Evolutionary conservation across 805 yeast species (phyloP), one percentile per base, ranked within the genome.

Genomic region (Candida parachauliodes): DNA sequence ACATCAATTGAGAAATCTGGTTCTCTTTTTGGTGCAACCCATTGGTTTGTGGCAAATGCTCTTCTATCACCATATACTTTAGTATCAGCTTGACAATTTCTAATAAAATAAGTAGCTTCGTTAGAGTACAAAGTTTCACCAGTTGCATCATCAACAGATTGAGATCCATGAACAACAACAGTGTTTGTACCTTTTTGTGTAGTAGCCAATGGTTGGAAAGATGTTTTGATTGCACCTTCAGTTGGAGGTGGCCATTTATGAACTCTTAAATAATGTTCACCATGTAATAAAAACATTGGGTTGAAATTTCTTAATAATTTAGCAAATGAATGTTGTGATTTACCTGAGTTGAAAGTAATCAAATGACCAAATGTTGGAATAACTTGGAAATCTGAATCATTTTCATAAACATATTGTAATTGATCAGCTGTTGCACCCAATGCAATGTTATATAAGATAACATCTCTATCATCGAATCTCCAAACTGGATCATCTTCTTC

Each of bases 311-410:
- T 83, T 49, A 91, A 79, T 30, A 81, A 59, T 41, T 72, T 68
- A 43, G 74, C 66, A 57, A 83, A 76, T 24, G 83, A 72, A 39
- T 78, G 58, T 41, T 76, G 76, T 40, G 79, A 68, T 51, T 74
- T 66, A 34, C 70, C 74, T 33, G 80, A 75, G 47, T 75, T 72
- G 79, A 89, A 83, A 44, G 81, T 81, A 26, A 96, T 91, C 50
- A 91, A 79, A 36, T 88, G 95, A 41, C 95, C 96, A 62, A 83
- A 88, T 1, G 95, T 75, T 40, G 97, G 96, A 32, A 91, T 61
- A 5, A 83, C 91, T 55, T 86, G 88, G 70, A 91, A 91, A 48
- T 86, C 78, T 5, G 72, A 66, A 52, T 74, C 74, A 49, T 79
- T 77, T 65, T 91, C 98, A 59, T 81, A 91, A 17, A 74, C 78